These are phyloP conservation scores for Penicillium macrosclerotiorum DNA, from an alignment of 495 filamentous ascomycete genomes.

Conservation along the genomic window DNA sequence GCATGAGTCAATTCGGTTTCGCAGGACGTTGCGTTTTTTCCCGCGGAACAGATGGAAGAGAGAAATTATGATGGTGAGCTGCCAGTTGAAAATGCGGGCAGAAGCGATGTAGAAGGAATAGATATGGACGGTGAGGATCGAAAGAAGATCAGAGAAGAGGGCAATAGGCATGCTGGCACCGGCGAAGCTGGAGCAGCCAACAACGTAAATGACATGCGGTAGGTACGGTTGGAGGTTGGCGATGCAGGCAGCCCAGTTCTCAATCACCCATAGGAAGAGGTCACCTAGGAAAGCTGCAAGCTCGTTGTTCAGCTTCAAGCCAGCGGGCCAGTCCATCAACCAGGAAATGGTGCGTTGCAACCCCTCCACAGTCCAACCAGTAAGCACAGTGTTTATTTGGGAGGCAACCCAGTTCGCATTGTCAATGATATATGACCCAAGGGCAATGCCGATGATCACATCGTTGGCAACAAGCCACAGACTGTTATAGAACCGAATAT, in stretches of 20 bases:
- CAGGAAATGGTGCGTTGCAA: conserved; percentile 87
- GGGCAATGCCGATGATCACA: conserved; percentile 95
- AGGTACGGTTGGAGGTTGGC: conserved; percentile 71
- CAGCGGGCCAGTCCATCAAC: conserved; percentile 98
- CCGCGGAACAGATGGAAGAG: conserved; percentile 97
- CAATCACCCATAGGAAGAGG: conserved; percentile 96
- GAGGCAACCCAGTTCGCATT: conserved; percentile 83
- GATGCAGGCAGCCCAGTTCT: conserved; percentile 91
- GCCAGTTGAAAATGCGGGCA: conserved; percentile 97
- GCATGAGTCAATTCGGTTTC: conserved; percentile 97
- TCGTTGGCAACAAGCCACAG: conserved; percentile 99
- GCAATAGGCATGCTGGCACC: conserved; percentile 97
- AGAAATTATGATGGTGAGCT: conserved; percentile 91
- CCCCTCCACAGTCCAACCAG: conserved; percentile 82
- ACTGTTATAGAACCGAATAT: conserved; percentile 99
- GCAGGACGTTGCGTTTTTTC: conserved; percentile 95
- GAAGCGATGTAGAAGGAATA: conserved; percentile 97
- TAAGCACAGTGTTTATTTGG: conserved; percentile 75
- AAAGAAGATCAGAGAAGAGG: conserved; percentile 91
- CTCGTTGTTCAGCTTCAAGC: conserved; percentile 94
- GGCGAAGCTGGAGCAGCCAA: conserved; percentile 91
- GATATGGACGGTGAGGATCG: conserved; percentile 89
- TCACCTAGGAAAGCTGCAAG: conserved; percentile 91
- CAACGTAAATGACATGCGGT: conserved; percentile 84
- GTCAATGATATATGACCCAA: conserved; percentile 96